Conservation (phyloP, 306 rosid genomes). For the Citrullus amarus region DNA sequence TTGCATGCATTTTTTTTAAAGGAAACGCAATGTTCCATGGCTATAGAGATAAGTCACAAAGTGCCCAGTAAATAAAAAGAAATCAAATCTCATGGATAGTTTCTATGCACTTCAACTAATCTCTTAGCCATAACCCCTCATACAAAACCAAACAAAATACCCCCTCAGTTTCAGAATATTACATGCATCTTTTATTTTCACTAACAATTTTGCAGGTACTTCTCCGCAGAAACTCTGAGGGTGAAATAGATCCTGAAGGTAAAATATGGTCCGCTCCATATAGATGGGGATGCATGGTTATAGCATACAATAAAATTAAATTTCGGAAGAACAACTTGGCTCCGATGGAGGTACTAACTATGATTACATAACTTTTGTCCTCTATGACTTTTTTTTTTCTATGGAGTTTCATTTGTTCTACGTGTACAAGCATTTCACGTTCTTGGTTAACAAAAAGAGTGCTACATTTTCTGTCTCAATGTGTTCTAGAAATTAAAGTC, state of each 20-base stretch:
- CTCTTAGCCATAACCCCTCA: neutral
- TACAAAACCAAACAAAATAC: neutral
- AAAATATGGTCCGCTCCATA: conserved; percentile 84
- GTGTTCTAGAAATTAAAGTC: conserved; percentile 1
- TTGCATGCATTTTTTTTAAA: neutral
- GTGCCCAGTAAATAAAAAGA: neutral
- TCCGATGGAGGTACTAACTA: conserved; percentile 46
- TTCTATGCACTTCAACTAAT: neutral
- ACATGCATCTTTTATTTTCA: conserved; percentile 4
- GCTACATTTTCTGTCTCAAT: neutral
- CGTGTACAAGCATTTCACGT: neutral
- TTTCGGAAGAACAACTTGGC: conserved; percentile 65
- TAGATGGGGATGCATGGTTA: conserved; percentile 92
- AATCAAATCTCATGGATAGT: neutral
- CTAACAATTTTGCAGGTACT: conserved; percentile 56
- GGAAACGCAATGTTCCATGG: neutral
- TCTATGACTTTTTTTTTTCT: neutral
- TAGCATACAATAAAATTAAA: conserved; percentile 73
- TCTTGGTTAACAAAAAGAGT: neutral
- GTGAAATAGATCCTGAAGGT: conserved; percentile 62
- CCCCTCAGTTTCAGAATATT: neutral
- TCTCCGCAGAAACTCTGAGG: conserved; percentile 73
- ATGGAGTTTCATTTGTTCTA: neutral
- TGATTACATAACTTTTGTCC: neutral
- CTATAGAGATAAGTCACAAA: neutral